Conservation (phyloP, 2,329 filamentous ascomycete genomes). For the Sarocladium strictum region DNA sequence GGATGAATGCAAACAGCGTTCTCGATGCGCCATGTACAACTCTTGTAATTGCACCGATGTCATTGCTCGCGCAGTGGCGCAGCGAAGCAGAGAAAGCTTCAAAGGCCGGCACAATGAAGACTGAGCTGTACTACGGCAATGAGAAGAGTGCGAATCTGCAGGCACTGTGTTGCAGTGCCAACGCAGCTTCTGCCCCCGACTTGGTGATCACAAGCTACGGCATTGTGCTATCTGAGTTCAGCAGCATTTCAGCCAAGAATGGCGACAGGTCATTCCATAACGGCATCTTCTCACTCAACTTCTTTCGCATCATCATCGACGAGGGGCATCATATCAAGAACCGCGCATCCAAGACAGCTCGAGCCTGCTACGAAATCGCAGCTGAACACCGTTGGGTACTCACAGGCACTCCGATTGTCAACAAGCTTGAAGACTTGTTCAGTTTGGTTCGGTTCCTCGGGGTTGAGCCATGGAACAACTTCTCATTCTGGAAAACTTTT, state of each 20-base stretch:
- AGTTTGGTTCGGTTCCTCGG: constrained; percentile 86
- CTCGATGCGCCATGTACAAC: constrained; percentile 80
- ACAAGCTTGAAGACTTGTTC: constrained; percentile 90
- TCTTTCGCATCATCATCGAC: constrained; percentile 92
- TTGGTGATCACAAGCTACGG: constrained; percentile 95
- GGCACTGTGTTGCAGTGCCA: constrained; percentile 69
- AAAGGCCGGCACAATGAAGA: constrained; percentile 72
- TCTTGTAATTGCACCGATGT: constrained; percentile 94
- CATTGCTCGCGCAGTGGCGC: constrained; percentile 92
- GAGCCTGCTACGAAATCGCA: constrained; percentile 85
- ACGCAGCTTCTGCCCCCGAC: constrained; percentile 72
- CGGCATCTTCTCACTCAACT: constrained; percentile 86
- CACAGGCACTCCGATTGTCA: constrained; percentile 95
- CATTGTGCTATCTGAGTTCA: constrained; percentile 81
- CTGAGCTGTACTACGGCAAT: constrained; percentile 83
- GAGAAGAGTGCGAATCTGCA: constrained; percentile 79
- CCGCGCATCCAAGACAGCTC: constrained; percentile 84
- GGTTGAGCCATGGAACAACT: constrained; percentile 97
- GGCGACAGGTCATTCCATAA: constrained; percentile 59
- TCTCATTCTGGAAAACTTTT: constrained; percentile 98
- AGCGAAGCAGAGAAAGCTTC: constrained; percentile 92
- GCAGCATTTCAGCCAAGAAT: constrained; percentile 58
- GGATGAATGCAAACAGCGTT: constrained; percentile 49
- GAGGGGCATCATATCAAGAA: constrained; percentile 94
- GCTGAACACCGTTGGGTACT: constrained; percentile 87